phyloP scores from a whole-genome alignment of 306 rosid genomes.

The Abrus precatorius region DNA sequence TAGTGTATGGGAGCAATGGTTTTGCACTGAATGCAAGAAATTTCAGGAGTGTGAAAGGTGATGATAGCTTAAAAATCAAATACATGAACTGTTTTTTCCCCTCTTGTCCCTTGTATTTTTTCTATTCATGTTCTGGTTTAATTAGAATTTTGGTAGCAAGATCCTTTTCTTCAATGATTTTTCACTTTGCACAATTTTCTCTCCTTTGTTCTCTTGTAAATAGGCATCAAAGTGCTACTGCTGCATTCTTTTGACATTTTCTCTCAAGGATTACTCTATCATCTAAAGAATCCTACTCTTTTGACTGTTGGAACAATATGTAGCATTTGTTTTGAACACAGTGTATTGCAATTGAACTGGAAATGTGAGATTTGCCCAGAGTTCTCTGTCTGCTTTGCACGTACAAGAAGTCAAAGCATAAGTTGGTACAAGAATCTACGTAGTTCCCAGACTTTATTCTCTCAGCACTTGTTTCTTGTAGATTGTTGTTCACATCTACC shows the following conservation, averaged over 20 bases:
- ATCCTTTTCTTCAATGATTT: neutral
- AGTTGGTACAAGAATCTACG: slow-evolving; percentile 30
- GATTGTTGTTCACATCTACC: neutral
- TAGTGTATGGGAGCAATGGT: slow-evolving; percentile 69
- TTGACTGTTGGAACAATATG: slow-evolving; percentile 42
- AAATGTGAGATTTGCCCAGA: slow-evolving; percentile 58
- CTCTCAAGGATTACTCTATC: slow-evolving; percentile 67
- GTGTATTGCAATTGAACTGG: slow-evolving; percentile 48
- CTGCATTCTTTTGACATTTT: slow-evolving; percentile 14
- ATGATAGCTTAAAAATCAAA: neutral
- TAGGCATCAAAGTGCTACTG: neutral
- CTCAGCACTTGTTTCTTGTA: too few species aligned
- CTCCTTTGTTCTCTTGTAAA: slow-evolving; percentile 7
- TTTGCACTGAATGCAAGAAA: slow-evolving; percentile 64
- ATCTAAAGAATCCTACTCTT: slow-evolving; percentile 47
- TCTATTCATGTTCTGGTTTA: neutral
- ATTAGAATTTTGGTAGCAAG: neutral
- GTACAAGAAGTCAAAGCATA: slow-evolving; percentile 30
- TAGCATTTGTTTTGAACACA: slow-evolving; percentile 50
- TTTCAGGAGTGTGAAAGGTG: slow-evolving; percentile 77
- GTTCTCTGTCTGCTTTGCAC: slow-evolving; percentile 54
- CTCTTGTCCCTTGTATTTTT: neutral
- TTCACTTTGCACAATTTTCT: slow-evolving; percentile 16
- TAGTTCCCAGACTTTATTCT: too few species aligned
- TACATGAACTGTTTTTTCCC: neutral